Evolutionary conservation across 208 protist genomes (phyloP).

Genomic region (Acanthamoeba triangularis): DNA sequence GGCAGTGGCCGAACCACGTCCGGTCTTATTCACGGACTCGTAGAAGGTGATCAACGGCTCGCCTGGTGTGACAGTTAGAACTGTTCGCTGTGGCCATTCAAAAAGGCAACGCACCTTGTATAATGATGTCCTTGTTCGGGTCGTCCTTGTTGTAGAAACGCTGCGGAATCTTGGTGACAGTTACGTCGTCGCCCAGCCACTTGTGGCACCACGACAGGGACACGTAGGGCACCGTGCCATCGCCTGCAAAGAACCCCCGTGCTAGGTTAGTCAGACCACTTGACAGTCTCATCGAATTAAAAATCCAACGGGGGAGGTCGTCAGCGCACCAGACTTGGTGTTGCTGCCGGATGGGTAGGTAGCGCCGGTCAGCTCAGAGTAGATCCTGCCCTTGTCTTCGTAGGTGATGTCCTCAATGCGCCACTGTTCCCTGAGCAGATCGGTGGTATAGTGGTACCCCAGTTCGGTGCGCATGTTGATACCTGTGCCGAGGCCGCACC

Average conservation of each 20-base stretch:
- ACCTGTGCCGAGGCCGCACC: not conserved
- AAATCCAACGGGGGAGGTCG: not conserved
- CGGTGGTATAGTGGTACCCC: constrained; percentile 3
- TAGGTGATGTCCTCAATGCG: constrained; percentile 17
- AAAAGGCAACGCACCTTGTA: not conserved
- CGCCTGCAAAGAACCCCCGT: not conserved
- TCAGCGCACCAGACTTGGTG: not conserved
- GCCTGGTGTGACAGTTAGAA: not conserved
- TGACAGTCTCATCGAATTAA: no score
- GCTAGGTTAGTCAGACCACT: not conserved
- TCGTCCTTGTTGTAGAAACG: constrained; percentile 45
- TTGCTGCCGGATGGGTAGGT: not conserved
- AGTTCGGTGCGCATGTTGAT: constrained; percentile 55
- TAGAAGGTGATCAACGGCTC: constrained; percentile 39
- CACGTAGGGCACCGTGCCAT: constrained; percentile 36
- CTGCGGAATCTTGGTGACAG: constrained; percentile 31
- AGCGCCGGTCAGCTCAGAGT: not conserved
- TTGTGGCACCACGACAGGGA: constrained; percentile 45
- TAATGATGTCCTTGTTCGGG: not conserved
- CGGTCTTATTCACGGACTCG: constrained; percentile 9
- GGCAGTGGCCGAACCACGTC: not conserved
- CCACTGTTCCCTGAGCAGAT: not conserved
- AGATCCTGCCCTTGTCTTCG: constrained; percentile 4
- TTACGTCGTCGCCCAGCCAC: not conserved
- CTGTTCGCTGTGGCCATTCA: not conserved